phyloP scores from a whole-genome alignment of 768 basidiomycete genomes.

The Amanita phalloides region DNA sequence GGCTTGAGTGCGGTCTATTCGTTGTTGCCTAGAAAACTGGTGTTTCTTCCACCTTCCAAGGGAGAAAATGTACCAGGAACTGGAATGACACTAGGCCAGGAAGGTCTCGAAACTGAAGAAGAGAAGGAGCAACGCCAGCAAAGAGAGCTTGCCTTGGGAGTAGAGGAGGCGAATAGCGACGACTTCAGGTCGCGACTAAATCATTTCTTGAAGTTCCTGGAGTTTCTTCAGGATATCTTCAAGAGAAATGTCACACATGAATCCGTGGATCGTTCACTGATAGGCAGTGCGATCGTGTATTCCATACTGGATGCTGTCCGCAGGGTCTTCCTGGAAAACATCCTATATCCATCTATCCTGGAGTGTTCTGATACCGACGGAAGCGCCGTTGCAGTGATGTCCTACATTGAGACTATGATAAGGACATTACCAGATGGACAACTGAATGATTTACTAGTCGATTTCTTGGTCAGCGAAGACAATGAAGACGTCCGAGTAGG shows the following conservation, averaged over 20 bases:
- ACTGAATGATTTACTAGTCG: constrained; percentile 60
- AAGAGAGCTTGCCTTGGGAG: constrained; percentile 44
- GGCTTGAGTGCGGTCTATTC: constrained; percentile 92
- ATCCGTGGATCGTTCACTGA: constrained; percentile 43
- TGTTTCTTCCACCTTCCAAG: constrained; percentile 39
- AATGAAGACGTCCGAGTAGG: constrained; percentile 47
- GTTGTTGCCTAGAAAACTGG: constrained; percentile 78
- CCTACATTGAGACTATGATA: constrained; percentile 86
- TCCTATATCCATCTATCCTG: constrained; percentile 85
- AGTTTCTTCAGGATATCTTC: constrained; percentile 87
- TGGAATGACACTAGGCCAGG: constrained; percentile 68
- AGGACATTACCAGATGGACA: constrained; percentile 59
- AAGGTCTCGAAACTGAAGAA: constrained; percentile 40
- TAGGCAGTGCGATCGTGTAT: constrained; percentile 75
- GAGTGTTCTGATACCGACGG: constrained; percentile 91
- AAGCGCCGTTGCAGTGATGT: constrained; percentile 94
- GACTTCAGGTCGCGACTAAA: constrained; percentile 78
- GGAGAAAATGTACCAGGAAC: constrained; percentile 28
- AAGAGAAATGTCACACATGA: constrained; percentile 48
- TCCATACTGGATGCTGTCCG: constrained; percentile 78
- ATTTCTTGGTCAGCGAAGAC: constrained; percentile 79
- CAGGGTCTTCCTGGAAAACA: constrained; percentile 83
- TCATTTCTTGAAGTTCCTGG: constrained; percentile 82
- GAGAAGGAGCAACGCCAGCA: constrained; percentile 43
- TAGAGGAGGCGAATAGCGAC: constrained; percentile 65